phyloP scores from a whole-genome alignment of 1,284 basidiomycete genomes.

The Somion occarium region DNA sequence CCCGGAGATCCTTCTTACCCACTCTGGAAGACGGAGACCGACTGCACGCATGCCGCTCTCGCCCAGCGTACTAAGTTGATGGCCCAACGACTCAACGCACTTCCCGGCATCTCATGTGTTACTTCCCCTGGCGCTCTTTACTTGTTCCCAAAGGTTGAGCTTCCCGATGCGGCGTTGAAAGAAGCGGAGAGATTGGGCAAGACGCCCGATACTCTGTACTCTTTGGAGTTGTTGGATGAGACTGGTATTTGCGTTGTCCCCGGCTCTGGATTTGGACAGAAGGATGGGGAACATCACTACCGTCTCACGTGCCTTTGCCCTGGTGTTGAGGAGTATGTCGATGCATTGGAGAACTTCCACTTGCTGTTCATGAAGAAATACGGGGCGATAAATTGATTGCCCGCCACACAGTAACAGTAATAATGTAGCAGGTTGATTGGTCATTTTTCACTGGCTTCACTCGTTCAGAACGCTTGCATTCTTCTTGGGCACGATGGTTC shows the following conservation, averaged over 20 bases:
- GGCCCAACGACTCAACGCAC: slow-evolving; percentile 69
- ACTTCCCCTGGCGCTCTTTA: slow-evolving; percentile 89
- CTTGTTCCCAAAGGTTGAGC: slow-evolving; percentile 74
- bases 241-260: slow-evolving; percentile 94
- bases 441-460: no score
- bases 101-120: slow-evolving; percentile 84
- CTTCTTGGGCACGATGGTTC: neutral
- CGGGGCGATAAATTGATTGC: slow-evolving; percentile 13
- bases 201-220: slow-evolving; percentile 85
- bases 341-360: slow-evolving; percentile 84
- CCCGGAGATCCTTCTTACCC: slow-evolving; percentile 70
- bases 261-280: slow-evolving; percentile 90
- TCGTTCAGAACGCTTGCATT: no score
- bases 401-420: no score
- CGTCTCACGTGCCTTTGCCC: slow-evolving; percentile 86
- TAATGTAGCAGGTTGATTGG: no score
- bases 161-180: slow-evolving; percentile 68
- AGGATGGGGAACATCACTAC: slow-evolving; percentile 83
- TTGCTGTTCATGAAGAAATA: slow-evolving; percentile 72
- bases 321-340: slow-evolving; percentile 86
- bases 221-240: slow-evolving; percentile 76
- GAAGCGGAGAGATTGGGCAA: slow-evolving; percentile 72
- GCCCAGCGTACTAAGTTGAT: slow-evolving; percentile 69
- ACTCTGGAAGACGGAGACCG: slow-evolving; percentile 80
- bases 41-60: slow-evolving; percentile 72